Conservation (phyloP, 371 early-diverging fungal genomes). For the Blastocladiella emersonii region DNA sequence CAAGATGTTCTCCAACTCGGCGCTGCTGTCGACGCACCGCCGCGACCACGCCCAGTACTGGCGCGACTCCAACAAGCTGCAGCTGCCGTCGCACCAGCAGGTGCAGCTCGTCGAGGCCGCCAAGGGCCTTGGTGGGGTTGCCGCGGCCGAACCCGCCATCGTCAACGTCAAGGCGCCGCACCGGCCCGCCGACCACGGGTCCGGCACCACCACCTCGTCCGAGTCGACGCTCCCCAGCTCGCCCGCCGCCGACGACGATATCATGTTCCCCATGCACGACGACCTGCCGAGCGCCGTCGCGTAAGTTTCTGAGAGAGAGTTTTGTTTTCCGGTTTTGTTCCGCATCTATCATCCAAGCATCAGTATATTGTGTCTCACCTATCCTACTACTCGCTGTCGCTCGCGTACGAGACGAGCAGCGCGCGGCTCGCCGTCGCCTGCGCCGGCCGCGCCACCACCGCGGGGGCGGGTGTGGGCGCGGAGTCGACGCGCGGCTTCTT, state of each 20-base stretch:
- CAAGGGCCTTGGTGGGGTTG: slow-evolving; percentile 24
- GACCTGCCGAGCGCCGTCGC: not conserved
- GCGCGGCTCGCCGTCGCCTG: too few relatives aligned
- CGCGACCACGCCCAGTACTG: slow-evolving; percentile 60
- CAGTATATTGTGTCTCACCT: too few relatives aligned
- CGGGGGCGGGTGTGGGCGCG: too few relatives aligned
- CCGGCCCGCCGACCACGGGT: not conserved
- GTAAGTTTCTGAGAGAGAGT: not conserved
- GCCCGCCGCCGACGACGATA: not conserved
- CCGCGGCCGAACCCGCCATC: too few relatives aligned
- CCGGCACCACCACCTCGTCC: not conserved
- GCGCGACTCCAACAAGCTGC: slow-evolving; percentile 16
- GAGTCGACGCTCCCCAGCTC: not conserved
- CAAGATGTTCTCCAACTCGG: slow-evolving; percentile 51
- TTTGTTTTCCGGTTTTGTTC: too few relatives aligned
- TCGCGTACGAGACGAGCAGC: too few relatives aligned
- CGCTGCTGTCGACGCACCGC: slow-evolving; percentile 50
- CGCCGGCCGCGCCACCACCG: too few relatives aligned
- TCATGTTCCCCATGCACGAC: not conserved
- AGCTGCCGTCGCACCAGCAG: slow-evolving; percentile 57
- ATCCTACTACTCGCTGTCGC: too few relatives aligned
- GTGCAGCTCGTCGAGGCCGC: slow-evolving; percentile 64
- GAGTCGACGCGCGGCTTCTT: too few relatives aligned
- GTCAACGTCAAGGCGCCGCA: too few relatives aligned
- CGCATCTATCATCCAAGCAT: too few relatives aligned